Conservation (phyloP, 1,284 basidiomycete genomes). For the Cutaneotrichosporon sp. region DNA sequence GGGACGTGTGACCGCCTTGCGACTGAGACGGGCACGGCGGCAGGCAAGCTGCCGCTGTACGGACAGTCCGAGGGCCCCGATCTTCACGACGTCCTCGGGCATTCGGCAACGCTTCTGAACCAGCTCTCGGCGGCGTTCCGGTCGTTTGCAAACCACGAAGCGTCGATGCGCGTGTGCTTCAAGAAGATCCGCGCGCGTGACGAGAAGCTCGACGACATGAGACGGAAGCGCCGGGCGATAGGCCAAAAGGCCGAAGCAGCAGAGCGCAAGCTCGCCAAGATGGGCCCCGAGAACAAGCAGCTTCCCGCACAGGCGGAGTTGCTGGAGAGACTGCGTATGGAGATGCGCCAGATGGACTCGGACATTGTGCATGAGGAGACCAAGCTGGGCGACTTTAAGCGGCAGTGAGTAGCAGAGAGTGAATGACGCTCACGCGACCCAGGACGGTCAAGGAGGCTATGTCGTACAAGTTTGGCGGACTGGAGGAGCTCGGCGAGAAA, state of each 20-base stretch:
- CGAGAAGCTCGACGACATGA: constrained; percentile 73
- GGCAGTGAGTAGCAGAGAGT: constrained; percentile 46
- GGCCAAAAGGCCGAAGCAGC: constrained; percentile 74
- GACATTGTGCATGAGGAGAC: constrained; percentile 83
- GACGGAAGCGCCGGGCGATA: constrained; percentile 63
- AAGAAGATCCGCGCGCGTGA: constrained; percentile 69
- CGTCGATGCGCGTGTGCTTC: constrained; percentile 60
- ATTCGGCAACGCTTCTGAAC: constrained; percentile 64
- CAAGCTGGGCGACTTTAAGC: constrained; percentile 77
- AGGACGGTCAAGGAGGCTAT: constrained; percentile 60
- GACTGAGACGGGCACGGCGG: constrained; percentile 68
- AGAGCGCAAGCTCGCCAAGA: constrained; percentile 83
- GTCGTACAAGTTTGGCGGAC: constrained; percentile 79
- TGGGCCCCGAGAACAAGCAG: constrained; percentile 87
- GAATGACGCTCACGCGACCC: constrained; percentile 2
- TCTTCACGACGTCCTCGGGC: constrained; percentile 66
- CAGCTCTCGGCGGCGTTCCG: constrained; percentile 66
- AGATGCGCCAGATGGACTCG: constrained; percentile 72
- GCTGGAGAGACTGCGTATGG: constrained; percentile 66
- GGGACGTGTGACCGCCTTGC: constrained; percentile 56
- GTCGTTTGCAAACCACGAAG: constrained; percentile 69
- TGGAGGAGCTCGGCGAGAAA: constrained; percentile 81
- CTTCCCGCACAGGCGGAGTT: constrained; percentile 67
- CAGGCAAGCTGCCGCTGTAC: constrained; percentile 71
- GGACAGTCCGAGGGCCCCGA: constrained; percentile 83